Evolutionary conservation across 768 basidiomycete species (phyloP).

Genomic region (Crepidotus variabilis): DNA sequence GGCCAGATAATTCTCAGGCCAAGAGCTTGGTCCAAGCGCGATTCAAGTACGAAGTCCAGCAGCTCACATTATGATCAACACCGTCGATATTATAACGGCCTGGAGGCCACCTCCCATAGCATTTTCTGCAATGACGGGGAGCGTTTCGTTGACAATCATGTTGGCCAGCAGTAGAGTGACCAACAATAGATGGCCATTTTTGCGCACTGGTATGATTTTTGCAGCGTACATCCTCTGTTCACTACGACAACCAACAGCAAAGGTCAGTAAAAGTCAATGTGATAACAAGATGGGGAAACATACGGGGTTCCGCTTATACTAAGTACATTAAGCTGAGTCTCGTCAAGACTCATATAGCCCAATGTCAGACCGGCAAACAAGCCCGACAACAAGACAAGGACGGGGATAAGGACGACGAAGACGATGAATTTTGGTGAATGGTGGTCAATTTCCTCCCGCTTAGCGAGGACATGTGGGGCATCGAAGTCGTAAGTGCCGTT

Average conservation of each 20-base stretch:
- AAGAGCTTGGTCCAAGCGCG: neutral
- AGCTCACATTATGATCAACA: slow-evolving; percentile 83
- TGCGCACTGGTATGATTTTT: slow-evolving; percentile 83
- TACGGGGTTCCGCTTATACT: slow-evolving; percentile 82
- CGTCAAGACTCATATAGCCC: slow-evolving; percentile 91
- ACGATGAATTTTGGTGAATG: slow-evolving; percentile 29
- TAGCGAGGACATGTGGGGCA: slow-evolving; percentile 13
- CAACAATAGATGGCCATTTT: slow-evolving; percentile 78
- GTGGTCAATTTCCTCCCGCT: slow-evolving; percentile 27
- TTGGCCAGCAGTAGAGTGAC: slow-evolving; percentile 83
- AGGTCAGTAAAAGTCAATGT: too few species aligned
- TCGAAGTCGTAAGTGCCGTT: neutral
- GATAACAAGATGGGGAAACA: slow-evolving; percentile 22
- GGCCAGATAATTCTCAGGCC: too few species aligned
- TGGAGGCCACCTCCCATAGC: slow-evolving; percentile 76
- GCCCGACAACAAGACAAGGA: slow-evolving; percentile 80
- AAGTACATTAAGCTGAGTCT: slow-evolving; percentile 86
- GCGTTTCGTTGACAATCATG: slow-evolving; percentile 89
- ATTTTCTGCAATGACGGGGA: slow-evolving; percentile 79
- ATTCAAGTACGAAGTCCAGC: neutral
- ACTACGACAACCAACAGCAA: slow-evolving; percentile 30
- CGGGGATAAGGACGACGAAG: slow-evolving; percentile 65
- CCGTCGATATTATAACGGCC: slow-evolving; percentile 79
- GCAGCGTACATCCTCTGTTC: slow-evolving; percentile 77
- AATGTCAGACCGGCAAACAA: slow-evolving; percentile 89